Percentiles rank a stretch among this genome's conserved stretches.
Conservation (phyloP, 2,329 filamentous ascomycete genomes). For the Fusarium heterosporum region DNA sequence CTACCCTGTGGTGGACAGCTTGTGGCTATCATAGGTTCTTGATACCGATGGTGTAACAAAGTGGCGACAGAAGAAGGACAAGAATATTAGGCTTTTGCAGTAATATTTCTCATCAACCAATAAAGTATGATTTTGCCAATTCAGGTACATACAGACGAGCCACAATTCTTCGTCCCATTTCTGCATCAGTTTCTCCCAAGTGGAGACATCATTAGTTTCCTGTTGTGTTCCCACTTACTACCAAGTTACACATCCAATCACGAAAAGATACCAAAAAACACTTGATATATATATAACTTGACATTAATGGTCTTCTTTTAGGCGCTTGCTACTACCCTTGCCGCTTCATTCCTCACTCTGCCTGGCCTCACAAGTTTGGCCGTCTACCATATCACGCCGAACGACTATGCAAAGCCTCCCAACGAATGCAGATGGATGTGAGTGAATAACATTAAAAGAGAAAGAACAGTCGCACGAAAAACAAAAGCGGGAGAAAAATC, state of each 20-base stretch:
- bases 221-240: no score
- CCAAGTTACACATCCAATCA: not conserved
- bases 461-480: constrained; percentile 5
- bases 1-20: not conserved
- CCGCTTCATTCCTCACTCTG: constrained; percentile 21
- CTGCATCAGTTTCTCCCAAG: no score
- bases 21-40: not conserved
- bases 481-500: constrained; percentile 3
- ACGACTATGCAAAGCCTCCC: constrained; percentile 38
- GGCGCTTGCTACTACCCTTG: constrained; percentile 28
- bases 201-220: no score
- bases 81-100: no score
- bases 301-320: constrained; percentile 34
- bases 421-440: constrained; percentile 28
- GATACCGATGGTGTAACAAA: not conserved
- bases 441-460: constrained; percentile 16
- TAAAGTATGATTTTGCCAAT: no score
- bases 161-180: no score
- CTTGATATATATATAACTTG: constrained; percentile 21
- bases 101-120: no score
- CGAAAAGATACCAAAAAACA: not conserved
- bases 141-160: no score
- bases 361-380: constrained; percentile 20
- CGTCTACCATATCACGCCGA: constrained; percentile 22
- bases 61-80: no score